Percentiles rank a stretch among this genome's conserved stretches.
phyloP scores from a whole-genome alignment of 2,329 filamentous ascomycete genomes.

The Septoria petroselini region DNA sequence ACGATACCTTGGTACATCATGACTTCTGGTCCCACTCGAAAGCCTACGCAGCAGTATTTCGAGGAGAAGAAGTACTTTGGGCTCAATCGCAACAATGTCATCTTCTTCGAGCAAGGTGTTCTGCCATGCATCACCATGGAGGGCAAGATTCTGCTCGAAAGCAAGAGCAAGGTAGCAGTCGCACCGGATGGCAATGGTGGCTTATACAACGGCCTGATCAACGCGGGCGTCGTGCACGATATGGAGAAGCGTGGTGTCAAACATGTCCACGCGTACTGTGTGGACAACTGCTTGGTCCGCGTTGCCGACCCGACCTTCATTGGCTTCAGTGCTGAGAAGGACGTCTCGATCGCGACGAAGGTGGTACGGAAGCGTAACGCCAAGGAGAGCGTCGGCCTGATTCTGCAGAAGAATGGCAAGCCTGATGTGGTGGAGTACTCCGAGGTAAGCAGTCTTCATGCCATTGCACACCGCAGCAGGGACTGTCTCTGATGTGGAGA shows the following conservation, averaged over 20 bases:
- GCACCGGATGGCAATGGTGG: conserved; percentile 97
- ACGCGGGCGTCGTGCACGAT: conserved; percentile 75
- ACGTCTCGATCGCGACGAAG: conserved; percentile 96
- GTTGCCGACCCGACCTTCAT: conserved; percentile 97
- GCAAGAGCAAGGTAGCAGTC: conserved; percentile 84
- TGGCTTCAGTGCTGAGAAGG: conserved; percentile 81
- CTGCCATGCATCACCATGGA: conserved; percentile 96
- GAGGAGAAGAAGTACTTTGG: conserved; percentile 88
- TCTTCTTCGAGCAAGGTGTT: conserved; percentile 94
- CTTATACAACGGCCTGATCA: conserved; percentile 86
- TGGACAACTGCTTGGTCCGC: conserved; percentile 98
- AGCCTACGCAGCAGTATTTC: conserved; percentile 92
- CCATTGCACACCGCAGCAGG: too few relatives aligned
- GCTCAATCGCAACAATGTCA: conserved; percentile 75
- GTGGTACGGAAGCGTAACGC: conserved; percentile 98
- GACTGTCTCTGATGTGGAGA: too few relatives aligned
- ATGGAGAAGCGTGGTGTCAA: conserved; percentile 86
- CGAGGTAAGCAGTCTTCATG: conserved; percentile 70
- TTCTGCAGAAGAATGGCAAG: conserved; percentile 90
- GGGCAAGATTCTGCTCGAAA: conserved; percentile 92
- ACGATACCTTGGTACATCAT: conserved; percentile 98
- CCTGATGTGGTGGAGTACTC: conserved; percentile 98
- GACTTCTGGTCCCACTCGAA: conserved; percentile 92
- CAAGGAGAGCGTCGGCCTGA: conserved; percentile 91
- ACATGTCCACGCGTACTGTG: conserved; percentile 96